Evolutionary conservation across 2,329 filamentous ascomycete genomes (phyloP).

Genomic region (Emmonsiellopsis sp.): DNA sequence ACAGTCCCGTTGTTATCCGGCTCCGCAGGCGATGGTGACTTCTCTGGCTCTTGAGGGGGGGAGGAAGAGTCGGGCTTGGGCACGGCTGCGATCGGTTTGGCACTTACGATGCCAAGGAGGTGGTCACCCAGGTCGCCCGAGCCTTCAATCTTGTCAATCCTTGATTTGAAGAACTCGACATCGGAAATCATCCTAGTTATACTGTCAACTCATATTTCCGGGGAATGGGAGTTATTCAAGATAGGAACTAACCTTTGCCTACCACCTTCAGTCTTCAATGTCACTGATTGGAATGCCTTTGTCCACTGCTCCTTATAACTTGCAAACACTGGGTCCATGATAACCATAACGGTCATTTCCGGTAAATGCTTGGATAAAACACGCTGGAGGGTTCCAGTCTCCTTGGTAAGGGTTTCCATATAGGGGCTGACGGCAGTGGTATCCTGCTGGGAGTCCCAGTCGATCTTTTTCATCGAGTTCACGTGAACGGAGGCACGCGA

Average conservation of each 20-base stretch:
- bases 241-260: constrained; percentile 57
- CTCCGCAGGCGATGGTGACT: not conserved
- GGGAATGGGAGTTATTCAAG: constrained; percentile 15
- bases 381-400: constrained; percentile 75
- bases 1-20: not conserved
- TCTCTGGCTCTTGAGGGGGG: constrained; percentile 1
- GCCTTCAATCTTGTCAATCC: constrained; percentile 68
- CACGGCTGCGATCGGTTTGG: constrained; percentile 24
- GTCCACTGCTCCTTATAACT: constrained; percentile 75
- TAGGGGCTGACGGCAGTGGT: constrained; percentile 53
- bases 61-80: not conserved
- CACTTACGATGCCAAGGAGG: constrained; percentile 45
- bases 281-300: constrained; percentile 57
- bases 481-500: constrained; percentile 65
- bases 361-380: constrained; percentile 75
- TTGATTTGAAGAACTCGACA: constrained; percentile 61
- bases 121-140: constrained; percentile 65
- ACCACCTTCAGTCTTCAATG: constrained; percentile 57
- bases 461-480: constrained; percentile 61
- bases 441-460: constrained; percentile 56
- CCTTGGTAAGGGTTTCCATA: constrained; percentile 80
- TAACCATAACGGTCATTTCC: constrained; percentile 65
- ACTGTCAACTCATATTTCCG: constrained; percentile 10
- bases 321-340: constrained; percentile 77
- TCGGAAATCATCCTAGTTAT: constrained; percentile 62